phyloP scores from a whole-genome alignment of 2,329 filamentous ascomycete genomes.

The Ascocoryne sarcoides region DNA sequence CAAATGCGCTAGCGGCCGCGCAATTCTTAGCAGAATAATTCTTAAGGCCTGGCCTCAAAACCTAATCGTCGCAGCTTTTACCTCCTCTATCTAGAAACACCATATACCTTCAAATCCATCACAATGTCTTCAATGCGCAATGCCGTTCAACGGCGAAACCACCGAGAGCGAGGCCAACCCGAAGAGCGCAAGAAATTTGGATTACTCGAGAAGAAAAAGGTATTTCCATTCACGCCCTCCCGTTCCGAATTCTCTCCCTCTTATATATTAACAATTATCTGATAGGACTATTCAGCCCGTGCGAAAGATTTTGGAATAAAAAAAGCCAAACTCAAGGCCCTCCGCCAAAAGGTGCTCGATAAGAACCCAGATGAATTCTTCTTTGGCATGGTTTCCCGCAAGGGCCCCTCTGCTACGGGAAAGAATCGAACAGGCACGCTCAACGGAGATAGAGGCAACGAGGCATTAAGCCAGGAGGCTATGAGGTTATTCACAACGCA shows the following conservation, averaged over 20 bases:
- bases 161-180: conserved; percentile 85
- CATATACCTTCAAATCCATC: neutral
- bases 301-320: conserved; percentile 60
- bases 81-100: neutral
- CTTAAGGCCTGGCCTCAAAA: too few species aligned
- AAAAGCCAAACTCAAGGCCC: conserved; percentile 47
- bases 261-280: conserved; percentile 2
- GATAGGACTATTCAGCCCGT: conserved; percentile 54
- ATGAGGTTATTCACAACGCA: conserved; percentile 60
- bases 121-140: conserved; percentile 53
- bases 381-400: conserved; percentile 58
- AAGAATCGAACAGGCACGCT: conserved; percentile 47
- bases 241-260: conserved; percentile 1
- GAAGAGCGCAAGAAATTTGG: conserved; percentile 77
- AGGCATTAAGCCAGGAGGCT: conserved; percentile 44
- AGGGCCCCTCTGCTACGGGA: conserved; percentile 40
- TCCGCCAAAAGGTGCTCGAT: conserved; percentile 53
- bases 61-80: neutral
- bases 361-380: conserved; percentile 69
- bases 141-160: conserved; percentile 69
- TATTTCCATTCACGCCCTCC: conserved; percentile 26
- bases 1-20: too few species aligned
- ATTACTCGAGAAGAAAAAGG: conserved; percentile 92
- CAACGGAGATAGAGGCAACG: conserved; percentile 49
- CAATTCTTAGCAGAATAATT: too few species aligned